Evolutionary conservation across 2,329 filamentous ascomycete genomes (phyloP), one percentile per base, ranked within the genome.

Genomic region (Colletotrichum sp.): DNA sequence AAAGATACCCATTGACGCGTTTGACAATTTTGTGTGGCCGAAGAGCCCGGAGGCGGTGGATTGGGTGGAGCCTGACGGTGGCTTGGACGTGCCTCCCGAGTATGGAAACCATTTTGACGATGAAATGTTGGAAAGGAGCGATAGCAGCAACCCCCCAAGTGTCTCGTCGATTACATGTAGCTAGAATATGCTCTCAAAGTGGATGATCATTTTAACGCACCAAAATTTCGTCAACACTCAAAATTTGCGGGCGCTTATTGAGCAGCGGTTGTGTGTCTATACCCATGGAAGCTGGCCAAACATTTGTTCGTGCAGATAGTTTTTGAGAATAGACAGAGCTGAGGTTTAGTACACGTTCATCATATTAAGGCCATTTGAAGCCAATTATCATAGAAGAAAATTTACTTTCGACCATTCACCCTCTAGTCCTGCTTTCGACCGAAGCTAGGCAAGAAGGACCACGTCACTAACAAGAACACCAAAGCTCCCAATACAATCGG

Each of bases 401-500:
- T 24, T 24, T 24, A 3, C 21, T 24, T 24, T 24, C 21, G 3
- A 24, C 21, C 21, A 24, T 24, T 24, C 21, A 24, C 21, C 21
- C 21, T 10, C 14, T 21, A 69, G 3, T 85, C 84, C 61, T 78
- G 80, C 77, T 85, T 86, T 80, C 84, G 86, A 4, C 79, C 79
- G 32, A 88, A 82, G 8, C 80, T 81, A 0, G 87, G 86, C 26
- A 90, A 75, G 14, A 84, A 79, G 16, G 86, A 76, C 89, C 89
- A 91, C 8, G 89, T 61, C 1, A 83, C 68, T 1, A 87, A 76
- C 70, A 89, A 84, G 4, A 83, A 81, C 3, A 77, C 86, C 43
- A 91, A 78, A 21, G 91, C 77, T 0, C 85, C 87, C 24, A 92
- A 81, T 4, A 91, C 85, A 52, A 92, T 86, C 0, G 90, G 90